Base-by-base conservation (phyloP, 2,329 filamentous ascomycete species). In the Sarocladium oryzae region DNA sequence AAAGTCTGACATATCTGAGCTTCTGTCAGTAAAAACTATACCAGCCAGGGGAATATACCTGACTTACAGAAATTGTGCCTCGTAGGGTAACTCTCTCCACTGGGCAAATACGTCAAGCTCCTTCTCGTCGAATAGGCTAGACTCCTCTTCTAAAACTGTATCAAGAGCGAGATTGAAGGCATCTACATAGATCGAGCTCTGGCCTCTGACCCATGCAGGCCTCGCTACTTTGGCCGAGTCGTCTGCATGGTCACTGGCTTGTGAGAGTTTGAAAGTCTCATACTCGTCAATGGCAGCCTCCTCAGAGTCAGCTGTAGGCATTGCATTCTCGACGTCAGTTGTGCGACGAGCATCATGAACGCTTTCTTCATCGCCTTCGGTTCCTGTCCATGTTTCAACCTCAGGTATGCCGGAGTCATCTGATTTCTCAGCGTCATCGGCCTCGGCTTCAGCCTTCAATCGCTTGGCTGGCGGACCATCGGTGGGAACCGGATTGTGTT, bases 121-220 rank as follows among this genome's bases (percentile, higher is more conserved):
- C 16, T 82, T 84, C 53, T 83, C 79, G 60, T 93, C 80, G 63
- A 97, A 99, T 0, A 99, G 72, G 67, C 96, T 89, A 1, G 81
- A 78, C 67, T 99, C 93, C 52, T 97, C 89, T 46, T 89, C 84
- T 11, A 97, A 70, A 3, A 99, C 93, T 0, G 89, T 96, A 53
- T 92, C 85, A 46, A 99, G 72, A 2, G 92, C 89, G 13, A 97
- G 74, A 61, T 96, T 96, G 74, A 99, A 99, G 1, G 93, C 93
- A 69, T 99, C 93, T 16, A 96, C 89, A 61, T 99, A 99, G 51
- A 99, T 89, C 1, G 91, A 97, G 61, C 85, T 95, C 64, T 82
- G 84, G 0, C 89, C 89, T 60, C 77, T 82, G 4, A 83, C 69
- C 89, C 89, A 96, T 54, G 54, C 46, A 4, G 64, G 58, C 4